Evolutionary conservation across 2,329 filamentous ascomycete genomes (phyloP), one percentile per base, ranked within the genome.

Genomic region (Hyphodiscus sp.): DNA sequence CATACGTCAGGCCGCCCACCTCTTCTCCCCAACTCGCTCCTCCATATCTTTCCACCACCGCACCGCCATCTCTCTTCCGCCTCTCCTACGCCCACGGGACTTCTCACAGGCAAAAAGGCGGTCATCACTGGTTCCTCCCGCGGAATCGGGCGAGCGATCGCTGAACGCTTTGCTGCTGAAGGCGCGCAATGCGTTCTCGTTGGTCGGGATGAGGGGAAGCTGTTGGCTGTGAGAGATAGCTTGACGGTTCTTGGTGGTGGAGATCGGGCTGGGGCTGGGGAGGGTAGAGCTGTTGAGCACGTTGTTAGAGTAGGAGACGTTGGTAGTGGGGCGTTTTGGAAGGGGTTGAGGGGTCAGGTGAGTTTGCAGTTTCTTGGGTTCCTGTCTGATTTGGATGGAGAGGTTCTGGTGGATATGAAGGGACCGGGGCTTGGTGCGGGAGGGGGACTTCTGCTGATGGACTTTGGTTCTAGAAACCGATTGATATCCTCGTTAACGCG

Each of bases 401-500:
- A 2, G 33, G 16, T 4, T 13, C 13, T 38, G 33, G 33, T 26
- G 23, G 23, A 26, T 3, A 26, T 8, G 23, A 26, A 4, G 23
- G 23, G 23, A 4, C 4, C 3, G 23, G 23, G 8, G 23, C 8
- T 26, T 26, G 8, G 23, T 26, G 23, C 23, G 3, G 23, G 23
- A 26, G 23, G 23, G 8, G 23, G 23, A 26, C 8, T 3, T 4
- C 8, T 8, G 33, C 33, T 38, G 33, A 38, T n/a, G 33, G 16
- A 8, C 8, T 26, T 20, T 23, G 33, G 38, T 49, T 46, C n/a
- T 26, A 63, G 58, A 58, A 59, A 45, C 51, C 67, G 43, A 69
- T 78, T 15, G 73, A 80, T 63, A 74, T 92, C 29, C 78, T 95
- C 1, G 78, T 95, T 58, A 95, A 95, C 65, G 87, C 87, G 23